Conservation (phyloP, 1,284 basidiomycete species). For the Retiboletus fuscus region DNA sequence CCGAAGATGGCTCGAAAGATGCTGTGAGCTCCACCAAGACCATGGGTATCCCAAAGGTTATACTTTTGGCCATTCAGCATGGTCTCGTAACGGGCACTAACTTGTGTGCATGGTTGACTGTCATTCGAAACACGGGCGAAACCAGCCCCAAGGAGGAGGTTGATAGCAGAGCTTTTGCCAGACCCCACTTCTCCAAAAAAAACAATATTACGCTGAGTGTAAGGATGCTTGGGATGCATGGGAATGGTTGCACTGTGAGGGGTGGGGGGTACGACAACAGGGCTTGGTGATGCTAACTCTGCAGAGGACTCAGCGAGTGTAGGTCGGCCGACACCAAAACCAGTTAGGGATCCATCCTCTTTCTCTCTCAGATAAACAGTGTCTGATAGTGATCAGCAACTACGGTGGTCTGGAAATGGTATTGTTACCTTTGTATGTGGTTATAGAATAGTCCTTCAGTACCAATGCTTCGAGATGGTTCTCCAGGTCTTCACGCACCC, state of each 20-base stretch:
- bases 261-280: too few relatives aligned
- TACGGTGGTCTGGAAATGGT: neutral
- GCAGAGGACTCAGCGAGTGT: too few relatives aligned
- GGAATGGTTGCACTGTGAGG: too few relatives aligned
- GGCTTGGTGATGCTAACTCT: too few relatives aligned
- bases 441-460: neutral
- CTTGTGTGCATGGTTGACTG: conserved; percentile 40
- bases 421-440: neutral
- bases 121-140: conserved; percentile 36
- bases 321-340: too few relatives aligned
- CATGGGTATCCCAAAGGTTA: conserved; percentile 48
- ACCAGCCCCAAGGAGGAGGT: conserved; percentile 37
- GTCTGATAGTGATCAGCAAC: neutral
- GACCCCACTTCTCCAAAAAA: conserved; percentile 46
- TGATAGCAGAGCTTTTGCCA: conserved; percentile 48
- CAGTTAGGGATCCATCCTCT: neutral
- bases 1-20: conserved; percentile 30
- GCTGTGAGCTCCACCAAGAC: conserved; percentile 35
- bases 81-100: conserved; percentile 25
- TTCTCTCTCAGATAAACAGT: neutral
- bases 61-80: conserved; percentile 26
- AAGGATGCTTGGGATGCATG: neutral
- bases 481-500: neutral
- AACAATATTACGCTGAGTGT: conserved; percentile 33
- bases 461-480: neutral